Base-by-base conservation (phyloP, 495 filamentous ascomycete species). In the Aspergillus funiculosus region DNA sequence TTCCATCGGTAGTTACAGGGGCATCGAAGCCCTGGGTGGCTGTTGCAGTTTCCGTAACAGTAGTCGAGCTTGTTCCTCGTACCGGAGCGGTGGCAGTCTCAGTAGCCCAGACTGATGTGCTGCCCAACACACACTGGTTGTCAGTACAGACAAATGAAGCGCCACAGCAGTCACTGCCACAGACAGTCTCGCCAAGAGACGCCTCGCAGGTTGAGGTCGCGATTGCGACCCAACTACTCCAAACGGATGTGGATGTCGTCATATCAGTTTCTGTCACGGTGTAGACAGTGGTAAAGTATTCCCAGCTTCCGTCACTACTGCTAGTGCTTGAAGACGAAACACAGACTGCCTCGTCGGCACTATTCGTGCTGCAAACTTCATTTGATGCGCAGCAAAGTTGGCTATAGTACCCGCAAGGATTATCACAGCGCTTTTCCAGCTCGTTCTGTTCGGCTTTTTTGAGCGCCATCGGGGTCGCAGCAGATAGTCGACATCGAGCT, bases 101-200 rank as follows among this genome's bases (percentile, higher is more conserved):
- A 49, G 66, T 70, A 26, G 64, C 60, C 25, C 54, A 60, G 31
- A 58, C 64, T 22, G 54, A 64, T 1, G 70, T 71, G 21, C 66
- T 71, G 30, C 64, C 70, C 7, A 51, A 43, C 10, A 74, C 58
- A 56, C 68, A 68, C 39, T 62, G 48, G 19, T 63, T 56, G 41
- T 66, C 46, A 14, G 49, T 44, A 60, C 89, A 95, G 52, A 80
- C 80, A 60, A 89, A 83, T 41, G 76, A 78, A 41, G 68, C 73
- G 10, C 78, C 75, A 60, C 89, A 95, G 68, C 89, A 94, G 44
- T 78, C 81, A 21, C 50, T 64, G 7, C 87, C 89, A 59, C 89
- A 95, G 1, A 73, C 72, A 2, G 69, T 74, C 60, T 89, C 74
- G 39, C 78, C 80, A 3, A 80, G 56, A 1, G 74, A 71, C 6